Base-by-base conservation (phyloP, 1,139 yeast species). In the Eremothecium gossypii region DNA sequence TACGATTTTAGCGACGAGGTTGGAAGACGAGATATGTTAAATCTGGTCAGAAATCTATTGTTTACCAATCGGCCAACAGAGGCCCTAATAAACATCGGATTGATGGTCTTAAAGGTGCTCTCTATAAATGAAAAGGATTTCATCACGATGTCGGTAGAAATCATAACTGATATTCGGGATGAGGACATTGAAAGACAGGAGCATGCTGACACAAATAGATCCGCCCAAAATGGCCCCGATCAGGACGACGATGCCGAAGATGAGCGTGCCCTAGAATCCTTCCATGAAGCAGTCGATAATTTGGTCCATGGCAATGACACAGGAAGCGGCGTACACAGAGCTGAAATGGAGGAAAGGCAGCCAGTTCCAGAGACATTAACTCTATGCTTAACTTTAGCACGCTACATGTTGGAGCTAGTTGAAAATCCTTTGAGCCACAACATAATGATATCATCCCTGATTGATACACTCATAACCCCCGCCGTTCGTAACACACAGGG, bases 1-100 rank as follows among this genome's bases (percentile, higher is more conserved):
- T 83, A 81, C 57, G 98, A 91, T 59, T 86, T 77, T 55, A 82
- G 89, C 50, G 98, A 91, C 64, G 96, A 89, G 60, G 76, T 84
- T 40, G 96, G 97, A 6, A 76, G 97, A 57, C 73, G 95, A 58
- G 77, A 79, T 39, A 81, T 86, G 78, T 65, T 86, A 36, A 82
- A 78, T 42, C 74, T 83, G 4, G 71, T 87, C 12, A 75, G 96
- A 63, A 68, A 76, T 27, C 67, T 79, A 9, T 64, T 82, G 45
- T 68, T 77, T 1, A 70, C 73, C 39, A 69, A 72, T 13, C 35
- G 41, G 7, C 64, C 84, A 23, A 58, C 71, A 4, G 84, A 79
- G 37, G 60, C 67, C 2, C 63, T 83, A 13, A 71, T 81, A 27
- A 71, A 75, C 26, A 68, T 73, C 8, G 73, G 84, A 1, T 71